These are phyloP conservation scores for Datura wrightii DNA, from an alignment of 257 asterid genomes.

Conservation along the genomic window DNA sequence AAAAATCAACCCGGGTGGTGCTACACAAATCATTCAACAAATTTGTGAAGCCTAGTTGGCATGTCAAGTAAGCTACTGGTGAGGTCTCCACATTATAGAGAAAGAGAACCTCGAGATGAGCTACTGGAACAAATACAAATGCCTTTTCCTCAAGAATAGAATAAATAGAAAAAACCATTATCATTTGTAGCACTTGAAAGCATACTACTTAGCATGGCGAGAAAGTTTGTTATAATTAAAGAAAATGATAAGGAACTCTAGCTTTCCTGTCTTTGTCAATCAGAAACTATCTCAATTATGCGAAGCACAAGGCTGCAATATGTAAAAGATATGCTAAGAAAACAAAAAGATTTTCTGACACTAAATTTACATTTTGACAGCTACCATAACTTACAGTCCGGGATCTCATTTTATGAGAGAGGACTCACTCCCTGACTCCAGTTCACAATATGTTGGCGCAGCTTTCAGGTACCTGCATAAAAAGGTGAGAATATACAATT, in stretches of 20 bases:
- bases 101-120: neutral
- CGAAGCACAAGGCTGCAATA: conserved; percentile 9
- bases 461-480: neutral
- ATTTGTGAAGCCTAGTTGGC: neutral
- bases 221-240: neutral
- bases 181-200: conserved; percentile 21
- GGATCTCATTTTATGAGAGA: conserved; percentile 26
- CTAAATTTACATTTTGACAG: conserved; percentile 28
- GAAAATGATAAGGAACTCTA: neutral
- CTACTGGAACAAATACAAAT: conserved; percentile 1
- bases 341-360: neutral
- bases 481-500: neutral
- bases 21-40: conserved; percentile 7
- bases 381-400: conserved; percentile 4
- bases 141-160: conserved; percentile 4
- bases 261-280: conserved; percentile 17
- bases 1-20: neutral
- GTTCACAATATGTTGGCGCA: neutral
- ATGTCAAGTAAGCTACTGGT: neutral
- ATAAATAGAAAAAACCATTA: neutral
- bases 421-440: conserved; percentile 28
- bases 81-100: neutral
- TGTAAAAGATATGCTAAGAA: neutral
- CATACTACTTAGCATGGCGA: neutral
- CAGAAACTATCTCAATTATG: conserved; percentile 18